These are phyloP conservation scores for Leishmania tropica DNA, from an alignment of 208 protist species.

Conservation along the genomic window DNA sequence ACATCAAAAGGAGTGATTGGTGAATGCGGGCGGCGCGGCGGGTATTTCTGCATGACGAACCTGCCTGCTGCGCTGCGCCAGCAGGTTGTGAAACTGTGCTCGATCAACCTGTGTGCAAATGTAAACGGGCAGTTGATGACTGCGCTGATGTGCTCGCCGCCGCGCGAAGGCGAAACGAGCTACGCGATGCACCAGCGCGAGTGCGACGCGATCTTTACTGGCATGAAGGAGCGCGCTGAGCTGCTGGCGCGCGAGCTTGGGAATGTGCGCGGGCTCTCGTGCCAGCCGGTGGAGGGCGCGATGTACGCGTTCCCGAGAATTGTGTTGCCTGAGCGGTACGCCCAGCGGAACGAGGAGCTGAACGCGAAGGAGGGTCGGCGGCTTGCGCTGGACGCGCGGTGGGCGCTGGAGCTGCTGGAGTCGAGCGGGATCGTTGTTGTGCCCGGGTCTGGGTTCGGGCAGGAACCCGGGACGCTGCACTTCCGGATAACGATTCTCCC, in stretches of 20 bases:
- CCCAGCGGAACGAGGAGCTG: slow-evolving; percentile 54
- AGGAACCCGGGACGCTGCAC: slow-evolving; percentile 96
- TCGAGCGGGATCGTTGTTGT: slow-evolving; percentile 95
- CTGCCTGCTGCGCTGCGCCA: slow-evolving; percentile 58
- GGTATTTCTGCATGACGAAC: slow-evolving; percentile 96
- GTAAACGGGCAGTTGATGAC: slow-evolving; percentile 95
- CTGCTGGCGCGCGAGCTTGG: slow-evolving; percentile 90
- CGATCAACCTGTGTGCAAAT: slow-evolving; percentile 97
- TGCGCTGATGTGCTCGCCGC: slow-evolving; percentile 97
- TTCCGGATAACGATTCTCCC: slow-evolving; percentile 99
- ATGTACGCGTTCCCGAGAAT: slow-evolving; percentile 99
- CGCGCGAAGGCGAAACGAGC: slow-evolving; percentile 88
- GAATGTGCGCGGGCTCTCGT: slow-evolving; percentile 92
- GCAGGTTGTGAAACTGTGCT: slow-evolving; percentile 97
- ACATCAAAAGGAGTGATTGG: slow-evolving; percentile 98
- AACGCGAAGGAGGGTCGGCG: slow-evolving; percentile 67
- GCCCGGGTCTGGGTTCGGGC: slow-evolving; percentile 96
- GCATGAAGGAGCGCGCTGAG: slow-evolving; percentile 63
- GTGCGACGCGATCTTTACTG: slow-evolving; percentile 78
- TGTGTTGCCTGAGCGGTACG: slow-evolving; percentile 81
- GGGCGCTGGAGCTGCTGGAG: slow-evolving; percentile 97
- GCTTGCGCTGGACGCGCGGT: slow-evolving; percentile 94
- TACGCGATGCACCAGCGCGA: slow-evolving; percentile 89
- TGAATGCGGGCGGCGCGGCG: slow-evolving; percentile 98
- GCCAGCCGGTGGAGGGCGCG: slow-evolving; percentile 93